A percentile compares a stretch with the other conserved stretches of the same genome.
Evolutionary conservation across 2,329 filamentous ascomycete species (phyloP).

Genomic region (Orbilia brochopaga): DNA sequence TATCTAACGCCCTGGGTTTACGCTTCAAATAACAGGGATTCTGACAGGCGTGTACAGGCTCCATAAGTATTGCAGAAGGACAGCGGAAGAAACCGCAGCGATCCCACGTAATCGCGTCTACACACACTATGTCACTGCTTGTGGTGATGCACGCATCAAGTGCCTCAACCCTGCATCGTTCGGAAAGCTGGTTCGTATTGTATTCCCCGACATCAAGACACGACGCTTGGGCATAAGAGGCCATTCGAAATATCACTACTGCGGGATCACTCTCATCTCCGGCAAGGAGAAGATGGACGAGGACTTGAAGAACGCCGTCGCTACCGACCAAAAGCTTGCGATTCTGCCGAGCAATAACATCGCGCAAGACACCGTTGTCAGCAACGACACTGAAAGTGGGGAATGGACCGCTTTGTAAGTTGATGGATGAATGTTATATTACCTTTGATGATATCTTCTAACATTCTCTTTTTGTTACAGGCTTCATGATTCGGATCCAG

Average conservation of each 20-base stretch:
- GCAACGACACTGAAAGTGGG: constrained; percentile 51
- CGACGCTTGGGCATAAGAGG: constrained; percentile 88
- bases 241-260: constrained; percentile 97
- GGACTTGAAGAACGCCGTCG: constrained; percentile 43
- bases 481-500: constrained; percentile 40
- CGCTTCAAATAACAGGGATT: background rate
- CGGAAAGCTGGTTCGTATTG: constrained; percentile 92
- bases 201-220: constrained; percentile 94
- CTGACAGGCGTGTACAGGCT: constrained; percentile 51
- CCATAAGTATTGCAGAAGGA: constrained; percentile 55
- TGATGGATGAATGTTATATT: constrained; percentile 54
- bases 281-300: constrained; percentile 58
- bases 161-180: constrained; percentile 97
- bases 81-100: constrained; percentile 58
- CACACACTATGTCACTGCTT: constrained; percentile 90
- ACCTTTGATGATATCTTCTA: constrained; percentile 45
- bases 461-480: constrained; percentile 19
- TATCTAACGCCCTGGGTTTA: constrained; percentile 9
- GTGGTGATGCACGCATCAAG: constrained; percentile 89
- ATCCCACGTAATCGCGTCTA: constrained; percentile 93
- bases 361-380: constrained; percentile 53
- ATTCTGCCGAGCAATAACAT: constrained; percentile 59
- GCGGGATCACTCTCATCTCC: constrained; percentile 57
- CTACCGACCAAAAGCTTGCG: constrained; percentile 54
- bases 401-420: constrained; percentile 54